Evolutionary conservation across 2,329 filamentous ascomycete genomes (phyloP), one percentile per base, ranked within the genome.

Genomic region (Colletotrichum sidae): DNA sequence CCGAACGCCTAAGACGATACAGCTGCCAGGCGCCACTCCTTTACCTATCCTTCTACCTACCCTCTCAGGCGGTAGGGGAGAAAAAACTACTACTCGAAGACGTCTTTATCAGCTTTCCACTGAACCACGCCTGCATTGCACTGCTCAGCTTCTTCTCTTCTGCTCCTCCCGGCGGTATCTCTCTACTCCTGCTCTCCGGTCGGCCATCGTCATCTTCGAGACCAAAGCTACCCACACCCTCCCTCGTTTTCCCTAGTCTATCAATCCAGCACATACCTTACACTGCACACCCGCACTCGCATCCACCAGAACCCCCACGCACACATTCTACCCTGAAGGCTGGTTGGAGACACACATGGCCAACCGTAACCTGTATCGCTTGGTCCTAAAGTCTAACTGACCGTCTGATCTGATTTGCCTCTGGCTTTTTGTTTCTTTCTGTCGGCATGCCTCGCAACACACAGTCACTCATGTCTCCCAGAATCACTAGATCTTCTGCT

Each of bases 401-500:
- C 39, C 17, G 15, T 44, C 33, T 17, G 42, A 52, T n/a, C 41
- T 57, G 63, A 57, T 54, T 55, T 61, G 34, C 46, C 52, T 54
- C 58, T 68, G 57, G 65, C 57, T 57, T 60, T 69, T 60, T 47
- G 47, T 54, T 53, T 49, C n/a, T 53, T 55, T 45, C 39, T 47
- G 60, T 47, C 49, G 60, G 50, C 54, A 65, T 67, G 60, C 60
- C 55, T 64, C 60, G 44, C 34, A 60, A 69, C 68, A 73, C 62
- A 70, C 70, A 74, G 76, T 78, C 77, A 90, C 92, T 95, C 90
- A 97, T 97, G 94, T 93, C 92, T 88, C 84, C 90, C 88, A 97
- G 94, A 92, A 90, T 96, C 75, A 97, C 95, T 86, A 93, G 95
- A 85, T 96, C 94, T 75, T 91, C 94, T 80, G 92, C 94, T 84